Conservation (phyloP, 2,329 filamentous ascomycete species). For the Nannizziopsis barbatae region DNA sequence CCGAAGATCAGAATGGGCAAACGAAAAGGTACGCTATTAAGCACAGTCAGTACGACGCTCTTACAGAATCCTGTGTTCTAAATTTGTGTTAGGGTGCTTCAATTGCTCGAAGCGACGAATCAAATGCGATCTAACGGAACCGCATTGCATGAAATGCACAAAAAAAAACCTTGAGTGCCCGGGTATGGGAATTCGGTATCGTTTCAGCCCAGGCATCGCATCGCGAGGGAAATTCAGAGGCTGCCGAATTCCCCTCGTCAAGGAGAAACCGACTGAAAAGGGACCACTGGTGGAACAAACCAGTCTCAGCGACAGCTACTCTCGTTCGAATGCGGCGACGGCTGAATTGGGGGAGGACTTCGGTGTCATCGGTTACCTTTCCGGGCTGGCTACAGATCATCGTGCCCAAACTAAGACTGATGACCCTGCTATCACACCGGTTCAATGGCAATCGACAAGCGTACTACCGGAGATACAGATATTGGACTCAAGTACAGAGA, state of each 20-base stretch:
- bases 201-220: constrained; percentile 1
- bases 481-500: background rate
- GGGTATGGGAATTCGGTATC: constrained; percentile 3
- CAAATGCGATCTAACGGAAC: background rate
- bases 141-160: background rate
- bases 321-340: no score
- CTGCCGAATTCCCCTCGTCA: background rate
- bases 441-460: background rate
- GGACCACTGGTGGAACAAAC: no score
- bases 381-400: no score
- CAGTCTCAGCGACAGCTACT: no score
- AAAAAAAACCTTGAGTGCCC: background rate
- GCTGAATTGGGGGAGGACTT: no score
- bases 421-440: no score
- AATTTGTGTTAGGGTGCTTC: constrained; percentile 5
- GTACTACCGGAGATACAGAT: constrained; percentile 2
- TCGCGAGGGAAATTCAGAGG: background rate
- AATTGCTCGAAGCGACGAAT: constrained; percentile 1
- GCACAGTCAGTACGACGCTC: no score
- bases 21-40: background rate
- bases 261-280: no score
- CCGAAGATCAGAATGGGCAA: no score
- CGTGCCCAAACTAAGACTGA: no score
- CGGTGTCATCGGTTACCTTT: background rate
- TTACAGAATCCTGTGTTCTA: no score